Base-by-base conservation (phyloP, 163 green algal genomes). In the Chlorella variabilis region DNA sequence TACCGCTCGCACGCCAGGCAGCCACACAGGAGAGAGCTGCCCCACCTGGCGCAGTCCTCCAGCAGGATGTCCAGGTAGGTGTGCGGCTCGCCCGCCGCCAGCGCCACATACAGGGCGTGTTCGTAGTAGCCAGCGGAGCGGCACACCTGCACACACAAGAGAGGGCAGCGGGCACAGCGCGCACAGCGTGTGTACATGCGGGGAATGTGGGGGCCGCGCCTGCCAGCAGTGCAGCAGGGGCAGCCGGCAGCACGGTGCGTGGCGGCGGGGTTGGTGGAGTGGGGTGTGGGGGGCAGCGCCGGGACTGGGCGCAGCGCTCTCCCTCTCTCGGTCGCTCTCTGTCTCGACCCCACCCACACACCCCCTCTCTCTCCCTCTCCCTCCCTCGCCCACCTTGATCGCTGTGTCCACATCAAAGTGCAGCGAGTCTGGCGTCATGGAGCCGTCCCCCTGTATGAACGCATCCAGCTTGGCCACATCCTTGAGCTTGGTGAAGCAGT, bases 401-500 rank as follows among this genome's bases (percentile, higher is more conserved):
- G 83, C 83, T 17, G 77, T 78, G 49, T 78, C 76, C 11, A 82
- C 63, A 31, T 87, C 83, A 67, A 83, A 87, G 58, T 48, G 74
- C 33, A 77, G 71, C n/a, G 54, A 48, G 11, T 65, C 68, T 4
- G 23, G 62, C 20, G 33, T 65, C 54, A 77, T 66, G 20, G 34
- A 27, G 38, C 82, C 74, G 71, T 59, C 71, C 25, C 54, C 58
- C 61, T 87, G 78, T 27, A 97, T 89, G 85, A 97, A 98, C 17
- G 85, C 84, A 51, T 98, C 91, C 23, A 98, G 90, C 80, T 96
- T 95, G 34, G 80, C 81, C 25, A 93, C 84, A 39, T 94, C 91
- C 68, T 93, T 93, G 25, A 95, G 88, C 77, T 95, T 95, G 31
- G 91, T 95, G 88, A 94, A 97, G 87, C 92, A 97, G 84, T 97